Evolutionary conservation across 495 filamentous ascomycete genomes (phyloP).

Genomic region (Glarea lozoyensis): DNA sequence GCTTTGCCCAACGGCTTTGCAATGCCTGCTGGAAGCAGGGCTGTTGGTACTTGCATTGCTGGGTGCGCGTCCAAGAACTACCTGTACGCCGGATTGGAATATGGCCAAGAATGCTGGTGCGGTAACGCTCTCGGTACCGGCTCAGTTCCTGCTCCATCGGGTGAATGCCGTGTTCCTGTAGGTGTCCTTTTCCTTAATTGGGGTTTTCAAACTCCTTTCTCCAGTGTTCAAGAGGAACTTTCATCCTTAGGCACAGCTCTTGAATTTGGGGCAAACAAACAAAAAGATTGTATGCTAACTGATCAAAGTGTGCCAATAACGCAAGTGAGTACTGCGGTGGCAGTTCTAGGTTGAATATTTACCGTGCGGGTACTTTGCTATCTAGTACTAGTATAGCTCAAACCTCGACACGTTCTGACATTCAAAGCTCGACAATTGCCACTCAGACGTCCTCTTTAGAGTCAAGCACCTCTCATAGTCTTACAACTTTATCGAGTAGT

Average conservation of each 20-base stretch:
- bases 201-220: too few relatives aligned
- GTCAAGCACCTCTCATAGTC: neutral
- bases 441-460: conserved; percentile 7
- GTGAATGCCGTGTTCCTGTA: conserved; percentile 24
- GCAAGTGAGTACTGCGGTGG: neutral
- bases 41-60: conserved; percentile 14
- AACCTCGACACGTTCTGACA: conserved; percentile 3
- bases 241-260: conserved; percentile 23
- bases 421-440: conserved; percentile 1
- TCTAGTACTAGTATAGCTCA: conserved; percentile 13
- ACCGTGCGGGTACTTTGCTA: conserved; percentile 5
- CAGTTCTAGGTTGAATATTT: neutral
- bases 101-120: conserved; percentile 21
- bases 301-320: conserved; percentile 17
- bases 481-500: neutral
- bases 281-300: too few relatives aligned
- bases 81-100: conserved; percentile 21
- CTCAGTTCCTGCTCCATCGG: conserved; percentile 25
- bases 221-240: too few relatives aligned
- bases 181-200: too few relatives aligned
- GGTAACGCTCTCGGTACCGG: conserved; percentile 11
- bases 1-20: conserved; percentile 11
- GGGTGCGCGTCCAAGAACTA: conserved; percentile 6
- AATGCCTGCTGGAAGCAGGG: conserved; percentile 32
- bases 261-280: conserved; percentile 15